Base-by-base conservation (phyloP, 1,284 basidiomycete genomes). In the Sporisorium sorghi region DNA sequence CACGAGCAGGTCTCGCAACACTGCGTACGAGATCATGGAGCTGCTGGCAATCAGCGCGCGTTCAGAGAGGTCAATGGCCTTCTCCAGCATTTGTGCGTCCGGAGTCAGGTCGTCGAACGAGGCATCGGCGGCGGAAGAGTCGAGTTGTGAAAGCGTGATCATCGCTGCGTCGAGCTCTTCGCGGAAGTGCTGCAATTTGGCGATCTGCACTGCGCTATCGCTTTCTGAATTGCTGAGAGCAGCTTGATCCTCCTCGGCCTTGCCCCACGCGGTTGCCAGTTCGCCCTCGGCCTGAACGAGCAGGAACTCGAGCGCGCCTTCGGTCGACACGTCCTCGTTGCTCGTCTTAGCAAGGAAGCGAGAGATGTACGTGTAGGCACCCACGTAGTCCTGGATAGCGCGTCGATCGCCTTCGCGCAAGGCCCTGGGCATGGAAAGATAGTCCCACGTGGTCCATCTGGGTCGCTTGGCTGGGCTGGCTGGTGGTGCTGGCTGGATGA, bases 331-430 rank as follows among this genome's bases (percentile, higher is more conserved):
- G 33, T 79, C 76, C 30, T 78, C 76, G 39, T 58, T 68, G 51
- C 53, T 43, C n/a, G 60, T 49, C n/a, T 59, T 68, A 42, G 74
- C 92, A 90, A 2, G 89, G 88, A 28, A 91, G 88, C 42, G 90
- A 87, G 85, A 88, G 10, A 93, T 87, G 60, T 89, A 88, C 73
- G 88, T 86, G 85, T 93, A 91, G 11, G 88, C 87, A 3, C 85
- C 79, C 11, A 91, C 85, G 10, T 94, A 87, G 37, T 85, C 87
- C 15, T 89, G 87, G 0, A 94, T 84, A 30, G 87, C 87, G 33
- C 88, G 87, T 17, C 86, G 56, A 76, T 90, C 88, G 15, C 58
- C 56, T 32, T 77, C 69, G 19, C 66, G 65, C 54, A 73, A 52
- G 17, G 71, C 71, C 28, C 66, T 40, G 17, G 66, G 58, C 61